phyloP scores from a whole-genome alignment of 768 basidiomycete genomes.

The Termitomyces sp. region DNA sequence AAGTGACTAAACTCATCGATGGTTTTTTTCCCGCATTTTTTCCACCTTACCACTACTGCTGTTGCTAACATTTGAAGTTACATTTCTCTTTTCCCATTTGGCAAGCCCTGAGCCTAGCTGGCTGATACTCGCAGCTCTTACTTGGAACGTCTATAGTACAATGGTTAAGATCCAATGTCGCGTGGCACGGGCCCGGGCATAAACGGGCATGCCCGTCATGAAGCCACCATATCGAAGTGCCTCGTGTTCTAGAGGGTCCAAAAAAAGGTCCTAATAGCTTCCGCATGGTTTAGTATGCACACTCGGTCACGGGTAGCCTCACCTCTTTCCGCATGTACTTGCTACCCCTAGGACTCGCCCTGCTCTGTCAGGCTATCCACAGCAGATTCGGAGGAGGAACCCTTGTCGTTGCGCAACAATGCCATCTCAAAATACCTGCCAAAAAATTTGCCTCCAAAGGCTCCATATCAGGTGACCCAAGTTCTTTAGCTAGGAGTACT shows the following conservation, averaged over 20 bases:
- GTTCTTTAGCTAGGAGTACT: slow-evolving; percentile 1
- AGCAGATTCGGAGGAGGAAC: slow-evolving; percentile 8
- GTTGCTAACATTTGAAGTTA: too few species aligned
- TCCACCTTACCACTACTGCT: too few species aligned
- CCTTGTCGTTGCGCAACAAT: slow-evolving; percentile 30
- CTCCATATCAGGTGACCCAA: slow-evolving; percentile 5
- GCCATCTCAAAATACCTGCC: slow-evolving; percentile 15
- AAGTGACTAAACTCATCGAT: too few species aligned
- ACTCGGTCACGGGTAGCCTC: not conserved
- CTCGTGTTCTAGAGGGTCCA: not conserved
- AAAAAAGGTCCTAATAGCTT: not conserved
- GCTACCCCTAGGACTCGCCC: slow-evolving; percentile 19
- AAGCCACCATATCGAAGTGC: not conserved
- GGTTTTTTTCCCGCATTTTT: too few species aligned
- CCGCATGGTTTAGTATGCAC: not conserved
- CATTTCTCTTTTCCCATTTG: too few species aligned
- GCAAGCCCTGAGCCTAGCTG: not conserved
- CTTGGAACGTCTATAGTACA: not conserved
- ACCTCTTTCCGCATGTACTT: slow-evolving; percentile 15
- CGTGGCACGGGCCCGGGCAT: not conserved
- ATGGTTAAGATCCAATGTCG: not conserved
- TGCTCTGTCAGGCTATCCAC: slow-evolving; percentile 21
- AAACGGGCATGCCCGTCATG: not conserved
- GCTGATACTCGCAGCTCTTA: not conserved
- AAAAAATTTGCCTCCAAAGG: slow-evolving; percentile 1